Base-by-base conservation (phyloP, 371 early-diverging fungal species). In the Mucor piriformis region DNA sequence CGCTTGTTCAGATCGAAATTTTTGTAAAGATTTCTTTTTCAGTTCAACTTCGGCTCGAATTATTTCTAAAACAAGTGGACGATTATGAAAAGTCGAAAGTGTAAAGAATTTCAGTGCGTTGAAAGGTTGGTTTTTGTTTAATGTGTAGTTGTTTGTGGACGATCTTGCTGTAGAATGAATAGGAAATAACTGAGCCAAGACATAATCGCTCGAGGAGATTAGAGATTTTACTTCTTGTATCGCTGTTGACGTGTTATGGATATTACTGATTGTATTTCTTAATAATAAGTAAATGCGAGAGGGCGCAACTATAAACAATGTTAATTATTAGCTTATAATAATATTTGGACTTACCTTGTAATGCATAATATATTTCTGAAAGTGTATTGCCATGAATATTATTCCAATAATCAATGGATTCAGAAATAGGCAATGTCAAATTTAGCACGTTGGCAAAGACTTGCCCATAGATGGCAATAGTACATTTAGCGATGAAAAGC, bases 371-470 rank as follows among this genome's bases (percentile, higher is more conserved):
- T 0, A 69, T 48, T 53, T 83, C 77, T 55, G 79, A 68, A 0
- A 69, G 21, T 3, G 67, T 59, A 24, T 77, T 84, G 21, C 81
- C 82, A 35, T 83, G 79, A 44, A 86, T 75, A 0, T 77, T 69
- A 46, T 83, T 78, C 92, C 92, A 92, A 57, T 89, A 91, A 27
- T 78, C 67, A 25, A 91, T 82, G 32, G 89, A 84, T 34, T 80
- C 78, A 3, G 87, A 78, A 43, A 90, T 58, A 1, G 88, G 88
- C 32, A 90, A 67, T 5, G 87, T 87, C 3, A 85, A 74, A 18
- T 80, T 80, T 32, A 92, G 69, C 13, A 92, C 69, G 5, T 72
- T 73, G 32, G 82, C 74, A 16, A 90, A 69, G 3, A 88, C 63
- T 25, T 79, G 76, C 0, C 88, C 90, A 59, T 92, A 86, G 13